These are phyloP conservation scores for Colletotrichum graminicola DNA, from an alignment of 2,329 filamentous ascomycete species.

Conservation along the genomic window DNA sequence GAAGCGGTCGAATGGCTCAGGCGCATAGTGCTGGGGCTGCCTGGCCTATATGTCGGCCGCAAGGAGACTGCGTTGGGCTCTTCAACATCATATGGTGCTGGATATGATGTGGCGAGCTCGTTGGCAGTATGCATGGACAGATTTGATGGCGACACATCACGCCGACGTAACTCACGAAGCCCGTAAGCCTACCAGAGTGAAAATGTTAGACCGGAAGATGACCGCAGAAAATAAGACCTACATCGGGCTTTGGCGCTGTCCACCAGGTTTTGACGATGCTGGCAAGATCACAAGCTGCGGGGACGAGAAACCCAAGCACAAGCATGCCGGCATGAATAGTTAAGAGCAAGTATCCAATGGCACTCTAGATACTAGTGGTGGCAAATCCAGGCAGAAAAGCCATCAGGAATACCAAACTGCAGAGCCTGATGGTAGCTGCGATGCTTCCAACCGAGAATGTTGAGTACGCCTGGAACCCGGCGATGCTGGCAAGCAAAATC, in stretches of 20 bases:
- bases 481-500: slow-evolving; percentile 62
- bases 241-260: slow-evolving; percentile 37
- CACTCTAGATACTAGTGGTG: slow-evolving; percentile 71
- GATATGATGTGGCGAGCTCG: slow-evolving; percentile 1
- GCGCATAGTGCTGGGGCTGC: slow-evolving; percentile 30
- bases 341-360: slow-evolving; percentile 77
- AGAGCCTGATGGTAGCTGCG: slow-evolving; percentile 57
- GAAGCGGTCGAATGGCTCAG: slow-evolving; percentile 16
- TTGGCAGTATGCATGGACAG: slow-evolving; percentile 19
- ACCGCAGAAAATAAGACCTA: not conserved
- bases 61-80: slow-evolving; percentile 22
- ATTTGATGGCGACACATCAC: slow-evolving; percentile 38
- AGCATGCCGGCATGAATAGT: slow-evolving; percentile 74
- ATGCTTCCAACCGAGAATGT: slow-evolving; percentile 35
- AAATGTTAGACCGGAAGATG: not conserved
- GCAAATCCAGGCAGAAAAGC: slow-evolving; percentile 72
- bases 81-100: slow-evolving; percentile 12
- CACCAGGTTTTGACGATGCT: slow-evolving; percentile 22
- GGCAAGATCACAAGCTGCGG: slow-evolving; percentile 57
- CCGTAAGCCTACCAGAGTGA: slow-evolving; percentile 37
- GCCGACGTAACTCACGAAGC: slow-evolving; percentile 48
- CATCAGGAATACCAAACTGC: slow-evolving; percentile 57
- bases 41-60: slow-evolving; percentile 19
- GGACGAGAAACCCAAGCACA: slow-evolving; percentile 77
- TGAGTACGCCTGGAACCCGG: slow-evolving; percentile 39